A percentile compares a stretch with the other conserved stretches of the same genome.
phyloP scores from a whole-genome alignment of 2,329 filamentous ascomycete species.

The Oidium heveae region DNA sequence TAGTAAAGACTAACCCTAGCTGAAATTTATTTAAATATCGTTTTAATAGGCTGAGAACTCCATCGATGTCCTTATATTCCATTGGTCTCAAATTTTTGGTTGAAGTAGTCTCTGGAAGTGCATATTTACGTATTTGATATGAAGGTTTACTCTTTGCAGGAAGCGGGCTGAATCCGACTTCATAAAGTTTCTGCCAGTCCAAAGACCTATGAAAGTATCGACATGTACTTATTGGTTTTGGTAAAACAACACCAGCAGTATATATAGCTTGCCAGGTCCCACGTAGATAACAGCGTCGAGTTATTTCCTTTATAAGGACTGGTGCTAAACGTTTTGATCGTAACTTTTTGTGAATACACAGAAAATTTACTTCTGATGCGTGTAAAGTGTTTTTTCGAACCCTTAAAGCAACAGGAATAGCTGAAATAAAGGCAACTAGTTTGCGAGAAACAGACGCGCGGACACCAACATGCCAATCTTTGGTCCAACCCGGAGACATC shows the following conservation, averaged over 20 bases:
- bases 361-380: conserved; percentile 89
- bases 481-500: conserved; percentile 81
- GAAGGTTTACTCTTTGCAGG: conserved; percentile 62
- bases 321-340: conserved; percentile 78
- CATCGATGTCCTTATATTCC: conserved; percentile 51
- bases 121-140: conserved; percentile 68
- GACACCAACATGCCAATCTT: conserved; percentile 87
- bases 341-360: conserved; percentile 95
- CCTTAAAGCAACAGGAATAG: conserved; percentile 61
- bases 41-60: conserved; percentile 47
- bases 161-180: conserved; percentile 78
- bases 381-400: conserved; percentile 52
- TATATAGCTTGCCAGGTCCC: conserved; percentile 90
- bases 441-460: conserved; percentile 61
- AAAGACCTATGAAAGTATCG: conserved; percentile 86
- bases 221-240: conserved; percentile 76
- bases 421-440: conserved; percentile 87
- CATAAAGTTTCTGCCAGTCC: conserved; percentile 90
- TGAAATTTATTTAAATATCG: conserved; percentile 61
- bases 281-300: conserved; percentile 64
- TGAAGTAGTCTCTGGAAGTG: conserved; percentile 47
- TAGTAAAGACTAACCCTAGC: conserved; percentile 57
- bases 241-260: conserved; percentile 75
- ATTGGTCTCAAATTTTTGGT: conserved; percentile 59
- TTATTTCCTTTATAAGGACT: conserved; percentile 93